Evolutionary conservation across 495 filamentous ascomycete species (phyloP).

Genomic region (Cenococcum geophilum): DNA sequence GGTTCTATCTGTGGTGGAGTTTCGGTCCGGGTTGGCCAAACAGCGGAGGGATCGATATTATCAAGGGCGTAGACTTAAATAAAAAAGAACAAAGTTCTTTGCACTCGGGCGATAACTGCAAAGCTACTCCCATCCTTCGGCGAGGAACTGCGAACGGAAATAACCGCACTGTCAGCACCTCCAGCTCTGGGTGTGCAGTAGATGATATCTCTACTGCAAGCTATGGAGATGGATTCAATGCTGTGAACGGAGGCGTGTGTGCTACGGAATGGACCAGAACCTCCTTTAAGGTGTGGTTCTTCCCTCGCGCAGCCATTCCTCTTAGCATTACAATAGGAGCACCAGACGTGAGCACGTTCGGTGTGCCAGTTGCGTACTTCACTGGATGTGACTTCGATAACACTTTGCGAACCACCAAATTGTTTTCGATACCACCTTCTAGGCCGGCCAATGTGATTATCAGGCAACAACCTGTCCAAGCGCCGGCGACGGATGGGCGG

Average conservation of each 20-base stretch:
- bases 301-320: conserved; percentile 57
- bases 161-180: conserved; percentile 43
- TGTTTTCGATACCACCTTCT: conserved; percentile 79
- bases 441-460: conserved; percentile 61
- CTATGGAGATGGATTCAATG: conserved; percentile 27
- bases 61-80: conserved; percentile 60
- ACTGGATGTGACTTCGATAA: conserved; percentile 57
- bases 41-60: conserved; percentile 62
- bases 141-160: conserved; percentile 44
- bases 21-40: conserved; percentile 70
- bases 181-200: conserved; percentile 19
- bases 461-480: conserved; percentile 23
- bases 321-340: conserved; percentile 48
- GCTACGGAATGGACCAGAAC: conserved; percentile 69
- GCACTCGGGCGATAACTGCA: conserved; percentile 65
- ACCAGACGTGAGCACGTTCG: conserved; percentile 61
- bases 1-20: conserved; percentile 51
- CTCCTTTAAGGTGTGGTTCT: conserved; percentile 73
- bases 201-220: conserved; percentile 4
- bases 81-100: conserved; percentile 63
- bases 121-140: conserved; percentile 47
- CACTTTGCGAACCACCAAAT: conserved; percentile 68
- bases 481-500: conserved; percentile 12
- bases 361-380: conserved; percentile 61
- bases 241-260: conserved; percentile 61